Base-by-base conservation (phyloP, 148 eudicot genomes). In the Diospyros lotus region DNA sequence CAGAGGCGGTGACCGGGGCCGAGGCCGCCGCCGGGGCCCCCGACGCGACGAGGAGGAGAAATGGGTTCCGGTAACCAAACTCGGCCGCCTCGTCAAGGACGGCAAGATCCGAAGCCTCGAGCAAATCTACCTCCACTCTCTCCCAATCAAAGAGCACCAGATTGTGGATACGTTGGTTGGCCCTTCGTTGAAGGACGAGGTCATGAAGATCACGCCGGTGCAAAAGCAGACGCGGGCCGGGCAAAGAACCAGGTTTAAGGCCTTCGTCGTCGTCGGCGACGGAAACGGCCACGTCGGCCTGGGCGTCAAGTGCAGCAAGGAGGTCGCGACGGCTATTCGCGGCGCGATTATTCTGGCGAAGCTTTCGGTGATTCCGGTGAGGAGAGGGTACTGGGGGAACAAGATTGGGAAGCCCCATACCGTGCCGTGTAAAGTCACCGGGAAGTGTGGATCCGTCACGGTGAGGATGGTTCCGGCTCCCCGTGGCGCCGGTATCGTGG, bases 191-290 rank as follows among this genome's bases (percentile, higher is more conserved):
- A 91, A 91, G 61, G 93, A 91, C 67, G 96, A 91, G 80, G 96
- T 91, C 40, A 89, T 91, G 96, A 91, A 91, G 18, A 89, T 91
- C 86, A 91, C 84, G 91, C 93, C 93, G 43, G 96, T 91, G 9
- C 91, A 89, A 91, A 91, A 91, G 56, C 96, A 91, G 77, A 91
- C 96, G 43, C 84, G 96, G 2, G 93, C 96, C 50, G 93, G 96
- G 3, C 91, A 89, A 80, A n/a, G 93, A 10, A 91, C 96, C 63
- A 52, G 96, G 75, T 89, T 91, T 80, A 91, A 91, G 91, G 93
- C 96, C 1, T 91, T 89, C 41, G 91, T 91, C 1, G 93, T 91
- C 9, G 96, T 91, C 12, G 96, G 96, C 0, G 96, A 91, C 54
- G 58, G 78, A 0, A 91, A 89, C n/a, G 96, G 93, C 3, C 96